Evolutionary conservation across 2,329 filamentous ascomycete species (phyloP).

Genomic region (Pseudogymnoascus sp.): DNA sequence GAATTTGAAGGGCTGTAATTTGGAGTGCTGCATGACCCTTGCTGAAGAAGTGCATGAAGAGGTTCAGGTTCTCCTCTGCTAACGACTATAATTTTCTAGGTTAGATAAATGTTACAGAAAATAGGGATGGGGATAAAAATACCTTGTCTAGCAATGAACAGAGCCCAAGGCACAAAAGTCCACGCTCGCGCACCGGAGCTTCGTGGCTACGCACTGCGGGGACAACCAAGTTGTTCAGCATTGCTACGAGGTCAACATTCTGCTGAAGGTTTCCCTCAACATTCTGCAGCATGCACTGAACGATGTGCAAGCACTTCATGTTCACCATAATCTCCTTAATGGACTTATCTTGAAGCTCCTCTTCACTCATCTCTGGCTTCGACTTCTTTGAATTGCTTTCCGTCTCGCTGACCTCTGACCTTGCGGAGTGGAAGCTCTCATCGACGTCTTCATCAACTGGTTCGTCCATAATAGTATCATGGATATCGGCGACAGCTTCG

Average conservation of each 20-base stretch:
- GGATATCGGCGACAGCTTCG: slow-evolving; percentile 91
- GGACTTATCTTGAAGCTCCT: slow-evolving; percentile 64
- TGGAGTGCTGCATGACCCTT: slow-evolving; percentile 88
- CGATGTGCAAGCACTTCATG: slow-evolving; percentile 96
- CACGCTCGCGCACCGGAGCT: slow-evolving; percentile 82
- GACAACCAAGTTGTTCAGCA: slow-evolving; percentile 94
- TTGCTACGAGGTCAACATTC: slow-evolving; percentile 87
- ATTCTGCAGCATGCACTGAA: slow-evolving; percentile 94
- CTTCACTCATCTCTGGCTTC: slow-evolving; percentile 46
- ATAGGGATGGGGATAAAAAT: slow-evolving; percentile 4
- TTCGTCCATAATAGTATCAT: slow-evolving; percentile 81
- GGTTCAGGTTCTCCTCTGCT: slow-evolving; percentile 80
- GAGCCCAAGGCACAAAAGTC: slow-evolving; percentile 79
- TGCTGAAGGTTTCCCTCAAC: slow-evolving; percentile 80
- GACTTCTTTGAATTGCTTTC: slow-evolving; percentile 42
- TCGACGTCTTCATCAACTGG: slow-evolving; percentile 53
- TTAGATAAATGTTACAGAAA: slow-evolving; percentile 5
- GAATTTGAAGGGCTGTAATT: slow-evolving; percentile 80
- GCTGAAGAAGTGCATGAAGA: slow-evolving; percentile 93
- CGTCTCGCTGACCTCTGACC: slow-evolving; percentile 68
- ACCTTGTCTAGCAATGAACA: slow-evolving; percentile 84
- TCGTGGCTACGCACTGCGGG: slow-evolving; percentile 91
- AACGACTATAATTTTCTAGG: slow-evolving; percentile 48
- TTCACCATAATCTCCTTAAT: slow-evolving; percentile 92
- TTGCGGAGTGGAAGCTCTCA: slow-evolving; percentile 90